These are phyloP conservation scores for Mortierella claussenii DNA, from an alignment of 192 early-diverging fungal species.

Conservation along the genomic window DNA sequence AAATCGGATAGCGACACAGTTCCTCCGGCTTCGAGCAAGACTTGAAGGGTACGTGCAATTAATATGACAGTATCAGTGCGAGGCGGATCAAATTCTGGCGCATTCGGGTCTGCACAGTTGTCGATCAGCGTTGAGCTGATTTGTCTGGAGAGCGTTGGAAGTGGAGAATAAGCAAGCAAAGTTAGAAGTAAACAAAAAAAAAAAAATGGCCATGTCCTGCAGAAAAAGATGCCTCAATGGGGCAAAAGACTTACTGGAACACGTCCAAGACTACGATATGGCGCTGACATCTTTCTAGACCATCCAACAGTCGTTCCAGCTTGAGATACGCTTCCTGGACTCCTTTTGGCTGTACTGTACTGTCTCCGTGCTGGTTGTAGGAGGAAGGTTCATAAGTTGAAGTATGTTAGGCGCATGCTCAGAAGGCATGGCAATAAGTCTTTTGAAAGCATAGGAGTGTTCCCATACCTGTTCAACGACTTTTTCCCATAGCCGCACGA, in stretches of 20 bases:
- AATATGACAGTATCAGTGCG: constrained; percentile 3
- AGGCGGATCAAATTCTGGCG: constrained; percentile 34
- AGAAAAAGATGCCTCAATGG: background rate
- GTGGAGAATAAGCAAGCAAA: too few species aligned
- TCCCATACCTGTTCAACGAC: constrained; percentile 21
- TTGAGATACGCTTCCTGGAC: constrained; percentile 20
- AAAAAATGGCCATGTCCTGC: background rate
- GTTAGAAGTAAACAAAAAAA: background rate
- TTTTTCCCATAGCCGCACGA: constrained; percentile 19
- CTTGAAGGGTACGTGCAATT: constrained; percentile 19
- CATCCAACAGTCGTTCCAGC: constrained; percentile 25
- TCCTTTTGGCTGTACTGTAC: constrained; percentile 11
- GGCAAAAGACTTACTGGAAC: constrained; percentile 24
- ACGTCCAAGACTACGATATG: constrained; percentile 37
- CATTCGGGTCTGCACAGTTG: constrained; percentile 15
- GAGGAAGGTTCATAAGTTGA: too few species aligned
- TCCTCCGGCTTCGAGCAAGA: constrained; percentile 17
- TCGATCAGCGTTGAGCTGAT: constrained; percentile 31
- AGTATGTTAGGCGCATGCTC: too few species aligned
- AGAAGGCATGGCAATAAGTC: too few species aligned
- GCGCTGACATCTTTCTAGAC: constrained; percentile 24
- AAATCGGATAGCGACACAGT: constrained; percentile 16
- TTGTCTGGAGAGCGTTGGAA: too few species aligned
- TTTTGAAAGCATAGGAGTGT: too few species aligned
- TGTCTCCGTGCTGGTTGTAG: constrained; percentile 23